Base-by-base conservation (phyloP, 169 alveolate species). In the Haemoproteus tartakovskyi region DNA sequence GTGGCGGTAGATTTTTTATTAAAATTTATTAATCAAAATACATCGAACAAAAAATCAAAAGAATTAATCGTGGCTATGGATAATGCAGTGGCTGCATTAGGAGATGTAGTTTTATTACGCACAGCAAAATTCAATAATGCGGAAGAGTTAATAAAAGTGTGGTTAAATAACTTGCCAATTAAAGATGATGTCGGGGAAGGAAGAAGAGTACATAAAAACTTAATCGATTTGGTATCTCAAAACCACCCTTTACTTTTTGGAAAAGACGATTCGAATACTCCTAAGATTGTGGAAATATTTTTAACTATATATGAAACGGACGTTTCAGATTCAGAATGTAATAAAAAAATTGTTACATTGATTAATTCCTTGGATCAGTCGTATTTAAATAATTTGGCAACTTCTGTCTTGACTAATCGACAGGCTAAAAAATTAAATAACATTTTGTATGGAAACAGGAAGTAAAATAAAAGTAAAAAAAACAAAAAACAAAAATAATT, bases 51-150 rank as follows among this genome's bases (percentile, higher is more conserved):
- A 26, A 63, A 88, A 14, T 60, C 81, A 11, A 78, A 48, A 22
- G 80, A 79, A 18, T 87, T 52, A 19, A 89, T 89, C 78, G 87
- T 92, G 0, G 95, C 95, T 4, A 89, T 89, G 9, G 95, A 91
- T 82, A 91, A 90, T 60, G 95, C 95, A 11, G 88, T 89, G 5
- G 94, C 95, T 12, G 95, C 95, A 0, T 79, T 91, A 18, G 95
- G 95, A 2, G 93, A 89, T 36, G 41, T 90, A 51, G 92, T 91
- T 52, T 60, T 60, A 26, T 56, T 84, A 83, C 90, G 78, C 45
- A 92, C 94, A 14, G 64, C 85, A 5, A 78, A 61, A 47, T 87
- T 88, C 24, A 62, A 79, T 43, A 84, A 82, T 47, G 80, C 78
- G 37, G 80, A 74, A 46, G 86, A 87, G 41, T 87, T 87, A 46